Evolutionary conservation across 495 filamentous ascomycete genomes (phyloP), one percentile per base, ranked within the genome.

Genomic region (Hypoxylon fuscum): DNA sequence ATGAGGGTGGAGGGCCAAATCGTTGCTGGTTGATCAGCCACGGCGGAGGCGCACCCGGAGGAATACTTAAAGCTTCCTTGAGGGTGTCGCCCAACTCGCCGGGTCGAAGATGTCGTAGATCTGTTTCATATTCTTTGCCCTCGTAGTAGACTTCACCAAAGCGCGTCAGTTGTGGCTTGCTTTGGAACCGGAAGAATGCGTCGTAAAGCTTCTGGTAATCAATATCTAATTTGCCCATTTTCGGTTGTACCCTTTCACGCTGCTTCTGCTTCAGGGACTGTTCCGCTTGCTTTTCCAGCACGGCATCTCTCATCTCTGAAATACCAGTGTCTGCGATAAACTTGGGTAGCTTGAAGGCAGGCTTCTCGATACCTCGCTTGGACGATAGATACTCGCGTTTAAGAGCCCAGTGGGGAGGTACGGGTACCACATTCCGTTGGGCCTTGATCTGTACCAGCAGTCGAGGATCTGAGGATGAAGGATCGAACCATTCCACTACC

Each of bases 61-160:
- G 90, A 75, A 98, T 98, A 70, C 91, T 95, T 1, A 98, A 82
- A 12, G 95, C 94, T 64, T 98, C 95, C 67, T 92, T 92, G 40
- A 98, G 79, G 64, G 93, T 89, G 29, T 97, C 90, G 64, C 89
- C 95, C 41, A 97, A 72, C 66, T 98, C 93, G 31, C 95, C 95
- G 3, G 96, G 91, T 48, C 91, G 87, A 43, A 97, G 82, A 76
- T 97, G 90, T 63, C 87, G 86, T 42, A 96, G 82, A 77, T 98
- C 96, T 5, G 93, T 96, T 76, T 98, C 95, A 72, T 91, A 96
- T 74, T 98, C 95, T 72, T 98, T 98, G 64, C 95, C 95, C 69
- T 98, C 95, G 70, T 97, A 97, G 74, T 98, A 98, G 14, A 98
- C 93, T 73, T 98, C 95, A 22, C 95, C 95, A 68, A 96, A 98